Evolutionary conservation across 1,284 basidiomycete species (phyloP).

Genomic region (Sporisorium exsertum): DNA sequence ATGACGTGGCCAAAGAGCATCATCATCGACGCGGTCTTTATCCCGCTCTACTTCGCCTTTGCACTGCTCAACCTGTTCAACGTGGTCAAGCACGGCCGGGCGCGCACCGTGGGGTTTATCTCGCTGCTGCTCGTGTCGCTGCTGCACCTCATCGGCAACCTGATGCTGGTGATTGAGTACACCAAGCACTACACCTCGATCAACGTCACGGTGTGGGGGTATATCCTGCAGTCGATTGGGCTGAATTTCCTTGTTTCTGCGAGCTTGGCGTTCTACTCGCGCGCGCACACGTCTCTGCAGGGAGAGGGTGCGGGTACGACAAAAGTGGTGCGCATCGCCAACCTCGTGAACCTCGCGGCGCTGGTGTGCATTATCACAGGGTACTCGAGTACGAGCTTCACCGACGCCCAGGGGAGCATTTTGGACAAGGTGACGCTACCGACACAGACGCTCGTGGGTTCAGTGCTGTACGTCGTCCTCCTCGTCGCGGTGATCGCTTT

Average conservation of each 20-base stretch:
- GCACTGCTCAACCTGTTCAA: constrained; percentile 17
- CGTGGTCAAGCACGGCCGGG: constrained; percentile 26
- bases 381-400: constrained; percentile 10
- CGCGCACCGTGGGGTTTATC: constrained; percentile 24
- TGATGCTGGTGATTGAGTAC: constrained; percentile 23
- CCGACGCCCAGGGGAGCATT: constrained; percentile 4
- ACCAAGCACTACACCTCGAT: constrained; percentile 8
- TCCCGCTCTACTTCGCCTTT: constrained; percentile 39
- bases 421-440: constrained; percentile 12
- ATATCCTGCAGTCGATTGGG: constrained; percentile 28
- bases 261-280: constrained; percentile 21
- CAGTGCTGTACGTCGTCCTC: constrained; percentile 25
- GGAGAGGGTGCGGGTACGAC: neutral
- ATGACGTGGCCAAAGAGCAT: constrained; percentile 35
- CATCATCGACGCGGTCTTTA: constrained; percentile 41
- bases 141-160: constrained; percentile 28
- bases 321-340: constrained; percentile 5
- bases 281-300: neutral
- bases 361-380: constrained; percentile 33
- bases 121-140: constrained; percentile 32
- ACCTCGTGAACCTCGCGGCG: constrained; percentile 32
- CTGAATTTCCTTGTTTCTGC: constrained; percentile 26
- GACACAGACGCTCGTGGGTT: constrained; percentile 15
- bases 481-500: neutral
- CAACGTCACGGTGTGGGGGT: constrained; percentile 12